These are phyloP conservation scores for Candida piceae DNA, from an alignment of 805 yeast species.

Conservation along the genomic window DNA sequence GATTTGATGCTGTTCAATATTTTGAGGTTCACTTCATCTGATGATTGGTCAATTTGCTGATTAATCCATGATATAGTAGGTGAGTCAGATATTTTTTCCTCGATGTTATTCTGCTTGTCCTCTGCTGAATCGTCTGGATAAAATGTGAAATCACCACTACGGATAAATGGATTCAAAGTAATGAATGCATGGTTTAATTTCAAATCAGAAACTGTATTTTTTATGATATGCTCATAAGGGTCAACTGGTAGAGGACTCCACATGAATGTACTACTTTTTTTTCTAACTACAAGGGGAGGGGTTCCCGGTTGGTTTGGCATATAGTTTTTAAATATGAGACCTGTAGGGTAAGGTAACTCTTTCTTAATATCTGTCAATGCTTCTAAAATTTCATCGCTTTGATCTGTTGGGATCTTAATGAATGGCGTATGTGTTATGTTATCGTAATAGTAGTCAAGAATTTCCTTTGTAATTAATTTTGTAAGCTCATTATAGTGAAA, in stretches of 20 bases:
- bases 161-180: slow-evolving; percentile 21
- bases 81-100: no score
- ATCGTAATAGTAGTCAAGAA: slow-evolving; percentile 56
- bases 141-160: slow-evolving; percentile 3
- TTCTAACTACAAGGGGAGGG: slow-evolving; percentile 11
- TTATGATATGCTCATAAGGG: slow-evolving; percentile 33
- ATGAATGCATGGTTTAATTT: slow-evolving; percentile 14
- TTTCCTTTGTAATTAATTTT: slow-evolving; percentile 34
- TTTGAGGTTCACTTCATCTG: slow-evolving; percentile 13
- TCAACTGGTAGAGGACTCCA: slow-evolving; percentile 27
- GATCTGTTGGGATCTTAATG: slow-evolving; percentile 31
- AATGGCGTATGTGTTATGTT: slow-evolving; percentile 61
- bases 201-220: slow-evolving; percentile 20
- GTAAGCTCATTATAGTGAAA: slow-evolving; percentile 18
- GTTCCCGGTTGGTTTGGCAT: slow-evolving; percentile 3
- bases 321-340: slow-evolving; percentile 14
- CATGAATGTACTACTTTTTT: slow-evolving; percentile 27
- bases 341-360: slow-evolving; percentile 26
- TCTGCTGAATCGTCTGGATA: no score
- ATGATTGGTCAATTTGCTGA: slow-evolving; percentile 7
- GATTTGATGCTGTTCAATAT: slow-evolving; percentile 11
- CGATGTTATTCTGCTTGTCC: no score
- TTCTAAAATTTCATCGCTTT: slow-evolving; percentile 16
- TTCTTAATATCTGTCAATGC: slow-evolving; percentile 11
- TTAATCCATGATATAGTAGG: slow-evolving; percentile 9